These are phyloP conservation scores for Chrysopogon serrulatus DNA, from an alignment of 176 grass and related monocot species.

Conservation along the genomic window DNA sequence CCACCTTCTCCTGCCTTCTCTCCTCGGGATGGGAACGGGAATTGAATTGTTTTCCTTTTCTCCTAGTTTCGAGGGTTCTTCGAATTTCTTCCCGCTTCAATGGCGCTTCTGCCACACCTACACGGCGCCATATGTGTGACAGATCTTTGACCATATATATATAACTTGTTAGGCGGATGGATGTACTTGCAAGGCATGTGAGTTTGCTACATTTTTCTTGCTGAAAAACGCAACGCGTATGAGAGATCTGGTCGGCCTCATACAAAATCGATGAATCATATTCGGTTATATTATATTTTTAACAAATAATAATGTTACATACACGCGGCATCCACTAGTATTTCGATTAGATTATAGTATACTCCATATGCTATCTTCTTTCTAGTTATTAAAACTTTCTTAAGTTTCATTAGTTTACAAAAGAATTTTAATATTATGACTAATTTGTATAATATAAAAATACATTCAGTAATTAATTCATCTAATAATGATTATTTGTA, in stretches of 20 bases:
- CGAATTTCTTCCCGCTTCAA: conserved; percentile 11
- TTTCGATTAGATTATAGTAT: background rate
- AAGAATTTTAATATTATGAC: background rate
- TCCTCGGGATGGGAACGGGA: background rate
- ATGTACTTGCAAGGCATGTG: background rate
- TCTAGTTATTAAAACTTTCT: too few species aligned
- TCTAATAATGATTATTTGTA: background rate
- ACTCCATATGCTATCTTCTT: background rate
- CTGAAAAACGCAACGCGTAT: background rate
- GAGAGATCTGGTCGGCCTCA: background rate
- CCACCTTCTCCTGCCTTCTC: background rate
- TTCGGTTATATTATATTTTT: background rate
- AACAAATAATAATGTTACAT: background rate
- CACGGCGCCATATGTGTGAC: background rate
- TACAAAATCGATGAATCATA: background rate
- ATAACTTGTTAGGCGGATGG: too few species aligned
- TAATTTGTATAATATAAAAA: too few species aligned
- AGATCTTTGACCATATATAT: background rate
- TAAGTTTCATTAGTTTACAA: background rate
- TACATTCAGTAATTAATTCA: background rate
- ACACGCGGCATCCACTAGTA: background rate
- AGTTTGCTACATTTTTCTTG: background rate
- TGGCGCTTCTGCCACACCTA: background rate
- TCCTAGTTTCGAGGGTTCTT: conserved; percentile 15
- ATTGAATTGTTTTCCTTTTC: background rate